Evolutionary conservation across 306 rosid genomes (phyloP), one percentile per base, ranked within the genome.

Genomic region (Corylus avellana): DNA sequence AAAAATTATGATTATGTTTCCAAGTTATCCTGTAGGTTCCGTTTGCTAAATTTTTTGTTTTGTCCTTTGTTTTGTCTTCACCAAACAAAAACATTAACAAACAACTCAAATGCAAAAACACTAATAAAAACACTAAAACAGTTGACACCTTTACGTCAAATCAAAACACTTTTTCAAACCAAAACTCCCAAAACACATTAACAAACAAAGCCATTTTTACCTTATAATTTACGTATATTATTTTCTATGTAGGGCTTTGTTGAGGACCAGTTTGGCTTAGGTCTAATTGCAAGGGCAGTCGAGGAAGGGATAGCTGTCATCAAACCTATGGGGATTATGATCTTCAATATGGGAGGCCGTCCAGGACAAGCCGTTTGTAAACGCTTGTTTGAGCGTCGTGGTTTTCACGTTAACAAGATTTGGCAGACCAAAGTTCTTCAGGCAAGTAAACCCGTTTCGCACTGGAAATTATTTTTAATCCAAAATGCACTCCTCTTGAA

Each of bases 251-350:
- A 95, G 99, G 99, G 99, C 76, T 95, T 95, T 82, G 97, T 95
- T 83, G 99, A 95, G 90, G 99, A 95, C 87, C 99, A 95, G 68
- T 93, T 95, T 86, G 99, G 99, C 73, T 82, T 95, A 79, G 99
- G 99, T 80, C 86, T 95, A 76, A 93, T 95, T 67, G 99, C 99
- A 27, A 90, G 99, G 84, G 99, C 99, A 61, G 98, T 95, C 73
- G 99, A 95, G 86, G 99, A 95, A 86, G 99, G 99, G 56, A 95
- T 95, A 80, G 29, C 89, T 72, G 98, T 95, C 49, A 95, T 95
- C 79, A 93, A 90, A 81, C 94, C 99, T 54, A 82, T 75, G 74
- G 99, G 99, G 85, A 91, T 93, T 82, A 91, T 95, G 98, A 90
- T 92, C 81, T 95, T 93, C 83, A 95, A 95, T 77, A 95, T 95